phyloP scores from a whole-genome alignment of 208 protist species.

The Vickermania spadyakhi region DNA sequence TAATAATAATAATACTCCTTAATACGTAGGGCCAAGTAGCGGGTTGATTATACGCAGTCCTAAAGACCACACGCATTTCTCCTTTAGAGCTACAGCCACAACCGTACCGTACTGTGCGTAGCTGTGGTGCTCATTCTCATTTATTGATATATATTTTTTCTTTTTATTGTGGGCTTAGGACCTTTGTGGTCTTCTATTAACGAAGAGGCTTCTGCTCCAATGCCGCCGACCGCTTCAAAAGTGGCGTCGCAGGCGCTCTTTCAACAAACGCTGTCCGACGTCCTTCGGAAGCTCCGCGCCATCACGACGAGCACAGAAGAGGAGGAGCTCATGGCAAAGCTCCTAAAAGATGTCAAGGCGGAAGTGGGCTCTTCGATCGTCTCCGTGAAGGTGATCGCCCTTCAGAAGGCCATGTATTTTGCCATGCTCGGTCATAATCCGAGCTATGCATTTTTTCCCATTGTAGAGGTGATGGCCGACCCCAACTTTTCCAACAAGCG shows the following conservation, averaged over 20 bases:
- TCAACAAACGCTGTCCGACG: constrained; percentile 85
- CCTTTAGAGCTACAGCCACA: too few species aligned
- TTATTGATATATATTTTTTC: too few species aligned
- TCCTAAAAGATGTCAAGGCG: constrained; percentile 91
- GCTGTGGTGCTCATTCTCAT: too few species aligned
- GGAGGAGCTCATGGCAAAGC: constrained; percentile 85
- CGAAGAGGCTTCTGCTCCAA: too few species aligned
- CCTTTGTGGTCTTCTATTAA: too few species aligned
- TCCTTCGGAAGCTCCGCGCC: constrained; percentile 91
- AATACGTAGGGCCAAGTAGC: too few species aligned
- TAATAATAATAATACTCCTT: too few species aligned
- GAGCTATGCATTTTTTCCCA: constrained; percentile 93
- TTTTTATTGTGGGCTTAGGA: too few species aligned
- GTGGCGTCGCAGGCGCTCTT: constrained; percentile 53
- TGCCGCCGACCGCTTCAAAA: constrained; percentile 24
- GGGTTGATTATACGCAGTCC: too few species aligned
- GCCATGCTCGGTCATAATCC: constrained; percentile 97
- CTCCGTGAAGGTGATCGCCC: constrained; percentile 88
- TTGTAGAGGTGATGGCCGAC: constrained; percentile 95
- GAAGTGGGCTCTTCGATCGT: constrained; percentile 88
- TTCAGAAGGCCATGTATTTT: constrained; percentile 97
- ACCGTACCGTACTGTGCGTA: too few species aligned
- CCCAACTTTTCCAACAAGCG: constrained; percentile 75
- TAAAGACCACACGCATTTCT: too few species aligned
- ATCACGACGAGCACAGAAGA: constrained; percentile 80